Conservation (phyloP, 768 basidiomycete species). For the Suillus fuscotomentosus region DNA sequence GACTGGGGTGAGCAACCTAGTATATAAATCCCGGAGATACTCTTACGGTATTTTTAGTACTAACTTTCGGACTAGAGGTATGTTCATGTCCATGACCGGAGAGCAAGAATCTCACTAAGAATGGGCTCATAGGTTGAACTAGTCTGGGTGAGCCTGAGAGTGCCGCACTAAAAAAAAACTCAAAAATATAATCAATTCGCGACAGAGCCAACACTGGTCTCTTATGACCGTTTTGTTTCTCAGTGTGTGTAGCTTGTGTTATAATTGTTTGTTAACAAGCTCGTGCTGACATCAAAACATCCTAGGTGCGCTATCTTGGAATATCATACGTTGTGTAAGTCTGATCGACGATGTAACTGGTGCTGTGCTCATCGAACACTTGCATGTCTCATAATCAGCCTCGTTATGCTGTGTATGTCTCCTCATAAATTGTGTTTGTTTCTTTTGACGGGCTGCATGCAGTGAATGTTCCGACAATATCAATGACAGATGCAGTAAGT, state of each 20-base stretch:
- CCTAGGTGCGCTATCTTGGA: background rate
- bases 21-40: background rate
- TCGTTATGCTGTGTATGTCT: background rate
- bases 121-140: background rate
- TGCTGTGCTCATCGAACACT: background rate
- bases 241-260: background rate
- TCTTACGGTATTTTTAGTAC: background rate
- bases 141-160: background rate
- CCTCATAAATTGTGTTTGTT: background rate
- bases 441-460: background rate
- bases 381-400: background rate
- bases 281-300: background rate
- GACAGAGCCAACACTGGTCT: background rate
- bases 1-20: background rate
- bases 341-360: background rate
- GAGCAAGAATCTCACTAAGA: background rate
- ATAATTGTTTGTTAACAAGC: background rate
- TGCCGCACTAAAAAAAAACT: background rate
- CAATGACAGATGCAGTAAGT: background rate
- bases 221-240: background rate
- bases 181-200: background rate
- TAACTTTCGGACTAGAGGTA: background rate
- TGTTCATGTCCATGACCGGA: background rate
- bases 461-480: background rate
- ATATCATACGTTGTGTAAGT: background rate